Evolutionary conservation across 163 green algal species (phyloP), one percentile per base, ranked within the genome.

Genomic region (Chloromonas sp.): DNA sequence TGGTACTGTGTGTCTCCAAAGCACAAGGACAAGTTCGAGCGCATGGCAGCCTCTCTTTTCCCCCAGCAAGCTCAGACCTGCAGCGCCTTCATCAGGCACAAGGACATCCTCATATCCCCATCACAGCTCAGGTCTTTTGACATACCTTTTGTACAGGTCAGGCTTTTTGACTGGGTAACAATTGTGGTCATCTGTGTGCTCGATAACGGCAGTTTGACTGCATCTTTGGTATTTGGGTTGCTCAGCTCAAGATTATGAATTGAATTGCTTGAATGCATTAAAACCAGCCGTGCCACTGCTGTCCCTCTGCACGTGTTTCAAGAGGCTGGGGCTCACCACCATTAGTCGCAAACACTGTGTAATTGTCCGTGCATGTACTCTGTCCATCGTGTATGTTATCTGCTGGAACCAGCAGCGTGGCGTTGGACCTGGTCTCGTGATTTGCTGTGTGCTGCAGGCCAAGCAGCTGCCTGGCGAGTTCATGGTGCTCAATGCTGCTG

Each of bases 381-480:
- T 36, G 36, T 36, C 36, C 36, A 36, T 36, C 36, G 36, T 36
- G 36, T 36, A 36, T 36, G 36, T 36, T 36, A 36, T 36, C 36
- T 36, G 36, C 36, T 36, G 36, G 36, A 36, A 36, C 36, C 36
- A 36, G 36, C 36, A 36, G 36, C 36, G 36, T 36, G 66, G 66
- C 66, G 11, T 8, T 8, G 66, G 8, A 76, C 8, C 8, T 8
- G 66, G 66, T 80, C 2, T 57, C 36, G 8, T 80, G 74, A n/a
- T 80, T 80, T 80, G 74, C 74, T 36, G 36, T 36, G 36, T 36
- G 36, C 62, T 92, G 85, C 92, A 96, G 89, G 93, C 93, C 58
- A 93, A 93, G 84, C 96, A 98, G 87, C 87, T 95, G 74, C 83
- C 92, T 1, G 95, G 95, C 2, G 95, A 98, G 90, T 98, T 98